Base-by-base conservation (phyloP, 73 alveolate genomes). In the Paramecium octaurelia region DNA sequence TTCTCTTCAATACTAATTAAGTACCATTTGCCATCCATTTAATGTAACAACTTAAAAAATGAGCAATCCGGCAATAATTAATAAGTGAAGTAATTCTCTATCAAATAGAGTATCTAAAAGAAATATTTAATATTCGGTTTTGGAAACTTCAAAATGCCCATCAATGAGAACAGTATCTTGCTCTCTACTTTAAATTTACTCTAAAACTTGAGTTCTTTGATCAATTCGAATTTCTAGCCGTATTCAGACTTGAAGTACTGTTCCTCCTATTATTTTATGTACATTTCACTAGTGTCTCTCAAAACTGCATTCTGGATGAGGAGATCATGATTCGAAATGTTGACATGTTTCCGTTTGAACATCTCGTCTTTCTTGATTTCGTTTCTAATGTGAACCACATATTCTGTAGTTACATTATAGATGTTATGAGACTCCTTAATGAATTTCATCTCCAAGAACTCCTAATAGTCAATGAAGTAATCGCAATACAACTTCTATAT, bases 111-210 rank as follows among this genome's bases (percentile, higher is more conserved):
- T 11, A 80, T 80, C 44, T 80, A 48, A 23, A 80, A 80, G 48
- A 43, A 80, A 35, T 80, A 80, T 24, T 80, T 80, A 80, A 80
- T 80, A 43, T 80, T 80, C 4, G 91, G 70, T 46, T 46, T 80
- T 40, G 91, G 91, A 23, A 80, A 80, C 18, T 80, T 80, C 16
- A 80, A 46, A 2, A 80, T 80, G 4, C 91, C 91, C 91, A 80
- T 80, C 14, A 80, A 24, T 0, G 91, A 80, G 24, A 80, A 80
- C 46, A 80, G 18, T 44, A 80, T 80, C 34, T 80, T 80, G 24
- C 91, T 80, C 14, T 80, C 91, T 0, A 80, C 57, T 44, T 80
- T 80, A 80, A 80, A 80, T 48, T 80, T 80, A 35, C 91, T 80
- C 16, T 80, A 80, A 80, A 80, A 80, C 27, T 80, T 80, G 12